A percentile compares a stretch with the other conserved stretches of the same genome.
phyloP scores from a whole-genome alignment of 306 rosid species.

The Cucurbita moschata region DNA sequence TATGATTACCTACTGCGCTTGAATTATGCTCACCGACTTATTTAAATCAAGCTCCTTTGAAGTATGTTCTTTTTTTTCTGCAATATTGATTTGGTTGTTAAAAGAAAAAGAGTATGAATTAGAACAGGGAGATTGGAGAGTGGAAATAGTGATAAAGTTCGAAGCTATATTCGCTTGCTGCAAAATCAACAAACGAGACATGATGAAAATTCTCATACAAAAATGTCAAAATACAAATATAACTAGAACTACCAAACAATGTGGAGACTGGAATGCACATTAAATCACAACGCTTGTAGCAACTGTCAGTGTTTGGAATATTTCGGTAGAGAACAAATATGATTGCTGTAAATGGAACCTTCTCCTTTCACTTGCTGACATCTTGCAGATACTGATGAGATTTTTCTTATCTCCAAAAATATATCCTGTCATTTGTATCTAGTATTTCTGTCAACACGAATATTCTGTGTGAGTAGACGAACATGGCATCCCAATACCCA shows the following conservation, averaged over 20 bases:
- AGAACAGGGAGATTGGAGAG: background rate
- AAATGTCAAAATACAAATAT: background rate
- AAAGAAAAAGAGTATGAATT: background rate
- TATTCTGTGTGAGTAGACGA: background rate
- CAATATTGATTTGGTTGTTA: background rate
- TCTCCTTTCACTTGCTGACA: background rate
- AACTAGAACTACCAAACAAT: background rate
- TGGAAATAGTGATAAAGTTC: background rate
- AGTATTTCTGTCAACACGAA: background rate
- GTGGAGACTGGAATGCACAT: background rate
- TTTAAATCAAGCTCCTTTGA: background rate
- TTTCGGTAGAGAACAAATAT: background rate
- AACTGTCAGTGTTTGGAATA: background rate
- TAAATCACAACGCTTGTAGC: background rate
- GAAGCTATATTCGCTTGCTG: background rate
- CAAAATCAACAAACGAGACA: background rate
- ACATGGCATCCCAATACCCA: background rate
- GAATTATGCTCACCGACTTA: background rate
- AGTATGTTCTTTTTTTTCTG: background rate
- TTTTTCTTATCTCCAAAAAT: background rate
- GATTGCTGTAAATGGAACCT: background rate
- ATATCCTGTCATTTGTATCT: background rate
- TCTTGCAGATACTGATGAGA: background rate
- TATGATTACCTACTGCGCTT: background rate
- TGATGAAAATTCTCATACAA: background rate